Evolutionary conservation across 2,329 filamentous ascomycete species (phyloP).

Genomic region (Claviceps fusiformis): DNA sequence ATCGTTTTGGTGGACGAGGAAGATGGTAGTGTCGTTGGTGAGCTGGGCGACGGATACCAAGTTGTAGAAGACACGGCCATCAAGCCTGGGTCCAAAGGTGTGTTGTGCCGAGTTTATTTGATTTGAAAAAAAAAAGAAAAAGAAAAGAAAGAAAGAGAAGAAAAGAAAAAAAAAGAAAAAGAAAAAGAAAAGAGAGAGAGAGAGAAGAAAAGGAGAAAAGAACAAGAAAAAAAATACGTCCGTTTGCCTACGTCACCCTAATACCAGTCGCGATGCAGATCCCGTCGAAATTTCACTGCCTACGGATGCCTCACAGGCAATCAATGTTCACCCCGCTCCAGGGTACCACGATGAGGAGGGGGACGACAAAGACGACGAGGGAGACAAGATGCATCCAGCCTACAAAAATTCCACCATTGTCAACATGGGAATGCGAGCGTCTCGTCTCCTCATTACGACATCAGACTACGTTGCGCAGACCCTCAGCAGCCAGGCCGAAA

Average conservation of each 20-base stretch:
- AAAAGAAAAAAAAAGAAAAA: too few species aligned
- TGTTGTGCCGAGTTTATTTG: conserved; percentile 9
- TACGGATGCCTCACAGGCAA: conserved; percentile 48
- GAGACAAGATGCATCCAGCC: conserved; percentile 56
- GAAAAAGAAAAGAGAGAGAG: too few species aligned
- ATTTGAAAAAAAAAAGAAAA: too few species aligned
- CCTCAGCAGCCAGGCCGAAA: conserved; percentile 64
- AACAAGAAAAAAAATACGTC: too few species aligned
- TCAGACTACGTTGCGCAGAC: conserved; percentile 68
- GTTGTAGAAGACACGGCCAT: conserved; percentile 65
- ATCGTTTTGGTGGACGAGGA: conserved; percentile 93
- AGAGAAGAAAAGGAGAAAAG: too few species aligned
- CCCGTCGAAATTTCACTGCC: conserved; percentile 71
- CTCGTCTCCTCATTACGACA: conserved; percentile 80
- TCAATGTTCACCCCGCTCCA: conserved; percentile 51
- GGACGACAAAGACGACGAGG: conserved; percentile 32
- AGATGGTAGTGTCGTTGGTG: conserved; percentile 87
- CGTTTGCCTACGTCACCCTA: not conserved
- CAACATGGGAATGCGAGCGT: conserved; percentile 74
- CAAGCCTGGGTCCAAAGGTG: conserved; percentile 86
- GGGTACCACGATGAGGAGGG: conserved; percentile 41
- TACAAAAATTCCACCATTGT: conserved; percentile 82
- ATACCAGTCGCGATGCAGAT: conserved; percentile 26
- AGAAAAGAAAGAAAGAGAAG: too few species aligned
- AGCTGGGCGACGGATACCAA: conserved; percentile 70